Percentiles rank a stretch among this genome's conserved stretches.
Conservation (phyloP, 495 filamentous ascomycete genomes). For the Durotheca rogersii region DNA sequence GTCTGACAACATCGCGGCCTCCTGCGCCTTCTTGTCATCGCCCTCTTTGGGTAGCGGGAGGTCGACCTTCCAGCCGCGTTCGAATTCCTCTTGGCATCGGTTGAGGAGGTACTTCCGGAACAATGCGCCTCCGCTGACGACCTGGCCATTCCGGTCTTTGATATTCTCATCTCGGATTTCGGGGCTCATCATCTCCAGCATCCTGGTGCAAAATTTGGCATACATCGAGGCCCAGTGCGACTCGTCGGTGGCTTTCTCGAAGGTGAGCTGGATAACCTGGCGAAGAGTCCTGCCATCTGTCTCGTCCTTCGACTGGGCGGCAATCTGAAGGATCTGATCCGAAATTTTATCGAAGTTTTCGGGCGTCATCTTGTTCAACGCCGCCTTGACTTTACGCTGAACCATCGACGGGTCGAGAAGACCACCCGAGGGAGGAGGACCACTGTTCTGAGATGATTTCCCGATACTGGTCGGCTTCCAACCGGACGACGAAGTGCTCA, state of each 20-base stretch:
- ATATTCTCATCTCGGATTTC: conserved; percentile 96
- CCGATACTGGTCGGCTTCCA: conserved; percentile 87
- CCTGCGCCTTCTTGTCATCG: conserved; percentile 59
- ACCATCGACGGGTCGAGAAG: conserved; percentile 88
- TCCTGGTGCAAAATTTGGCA: conserved; percentile 96
- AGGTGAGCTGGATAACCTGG: conserved; percentile 97
- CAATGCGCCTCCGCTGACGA: conserved; percentile 86
- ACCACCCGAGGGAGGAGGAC: conserved; percentile 47
- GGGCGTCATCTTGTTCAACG: conserved; percentile 99
- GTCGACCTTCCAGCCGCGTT: conserved; percentile 95
- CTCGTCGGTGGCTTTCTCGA: conserved; percentile 98
- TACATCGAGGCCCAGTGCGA: conserved; percentile 99
- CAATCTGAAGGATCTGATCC: conserved; percentile 88
- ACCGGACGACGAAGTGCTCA: conserved; percentile 65
- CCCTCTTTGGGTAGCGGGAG: conserved; percentile 81
- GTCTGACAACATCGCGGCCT: conserved; percentile 83
- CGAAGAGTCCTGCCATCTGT: conserved; percentile 89
- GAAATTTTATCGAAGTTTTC: conserved; percentile 98
- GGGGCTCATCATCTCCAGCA: conserved; percentile 92
- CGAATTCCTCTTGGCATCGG: conserved; percentile 98
- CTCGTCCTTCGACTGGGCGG: conserved; percentile 93
- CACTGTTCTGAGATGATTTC: conserved; percentile 35
- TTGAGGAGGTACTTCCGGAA: conserved; percentile 99
- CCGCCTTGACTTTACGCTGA: conserved; percentile 97
- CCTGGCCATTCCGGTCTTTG: conserved; percentile 76